Evolutionary conservation across 2,329 filamentous ascomycete genomes (phyloP).

Genomic region (Dissoconium aciculare): DNA sequence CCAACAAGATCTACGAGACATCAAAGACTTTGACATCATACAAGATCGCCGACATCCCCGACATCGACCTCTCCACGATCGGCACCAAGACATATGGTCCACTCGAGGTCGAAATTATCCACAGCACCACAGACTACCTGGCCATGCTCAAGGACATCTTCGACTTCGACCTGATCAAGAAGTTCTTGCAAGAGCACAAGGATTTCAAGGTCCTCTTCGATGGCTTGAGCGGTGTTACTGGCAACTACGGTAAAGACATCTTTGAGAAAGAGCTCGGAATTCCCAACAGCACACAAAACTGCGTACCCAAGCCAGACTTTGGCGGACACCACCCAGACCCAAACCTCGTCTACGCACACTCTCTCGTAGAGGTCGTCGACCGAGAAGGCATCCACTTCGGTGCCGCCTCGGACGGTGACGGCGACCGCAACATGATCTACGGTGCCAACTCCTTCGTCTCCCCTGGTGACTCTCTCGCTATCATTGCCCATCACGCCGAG

Average conservation of each 20-base stretch:
- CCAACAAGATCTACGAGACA: conserved; percentile 91
- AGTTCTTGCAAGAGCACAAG: conserved; percentile 71
- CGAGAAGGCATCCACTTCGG: conserved; percentile 86
- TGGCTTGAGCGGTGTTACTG: conserved; percentile 84
- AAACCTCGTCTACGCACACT: conserved; percentile 93
- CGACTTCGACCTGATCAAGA: conserved; percentile 90
- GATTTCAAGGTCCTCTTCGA: conserved; percentile 98
- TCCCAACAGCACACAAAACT: conserved; percentile 74
- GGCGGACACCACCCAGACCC: conserved; percentile 94
- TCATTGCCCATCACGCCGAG: conserved; percentile 92
- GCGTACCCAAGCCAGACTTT: conserved; percentile 82
- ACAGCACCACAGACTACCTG: conserved; percentile 84
- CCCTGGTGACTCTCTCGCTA: conserved; percentile 90
- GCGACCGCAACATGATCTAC: conserved; percentile 99
- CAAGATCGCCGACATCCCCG: conserved; percentile 76
- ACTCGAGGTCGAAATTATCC: conserved; percentile 88
- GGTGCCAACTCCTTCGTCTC: conserved; percentile 93
- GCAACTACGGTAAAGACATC: conserved; percentile 85
- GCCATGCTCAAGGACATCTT: conserved; percentile 97
- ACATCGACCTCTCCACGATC: conserved; percentile 69
- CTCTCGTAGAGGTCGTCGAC: conserved; percentile 84
- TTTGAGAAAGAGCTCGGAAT: conserved; percentile 89
- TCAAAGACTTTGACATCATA: conserved; percentile 84
- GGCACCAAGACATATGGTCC: conserved; percentile 71
- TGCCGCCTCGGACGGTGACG: conserved; percentile 89